Evolutionary conservation across 2,329 filamentous ascomycete genomes (phyloP).

Genomic region (Ramichloridium luteum): DNA sequence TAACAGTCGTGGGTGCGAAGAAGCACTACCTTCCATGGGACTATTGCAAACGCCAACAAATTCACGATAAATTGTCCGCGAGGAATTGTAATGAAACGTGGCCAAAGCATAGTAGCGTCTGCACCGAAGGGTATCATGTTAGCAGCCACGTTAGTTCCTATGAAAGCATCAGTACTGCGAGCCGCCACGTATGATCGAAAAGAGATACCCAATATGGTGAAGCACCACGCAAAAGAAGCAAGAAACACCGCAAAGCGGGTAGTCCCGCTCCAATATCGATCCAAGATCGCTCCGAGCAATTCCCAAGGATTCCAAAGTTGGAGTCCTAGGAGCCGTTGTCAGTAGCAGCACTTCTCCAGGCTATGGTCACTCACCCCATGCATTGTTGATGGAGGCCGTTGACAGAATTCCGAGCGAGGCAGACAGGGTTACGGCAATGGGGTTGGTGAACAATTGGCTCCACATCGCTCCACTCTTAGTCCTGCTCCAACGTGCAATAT

Average conservation of each 20-base stretch:
- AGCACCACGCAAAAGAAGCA: constrained; percentile 25
- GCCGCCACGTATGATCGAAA: too few species aligned
- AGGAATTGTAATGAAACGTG: constrained; percentile 37
- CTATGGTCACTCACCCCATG: constrained; percentile 28
- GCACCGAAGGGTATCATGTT: constrained; percentile 28
- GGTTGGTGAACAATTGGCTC: constrained; percentile 32
- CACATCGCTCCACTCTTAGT: constrained; percentile 30
- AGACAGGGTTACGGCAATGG: constrained; percentile 31
- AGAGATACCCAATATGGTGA: constrained; percentile 27
- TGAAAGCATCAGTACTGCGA: too few species aligned
- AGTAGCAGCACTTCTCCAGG: constrained; percentile 19
- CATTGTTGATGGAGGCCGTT: constrained; percentile 33
- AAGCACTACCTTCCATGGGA: constrained; percentile 52
- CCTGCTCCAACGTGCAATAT: constrained; percentile 33
- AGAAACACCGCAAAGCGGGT: constrained; percentile 31
- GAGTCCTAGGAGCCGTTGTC: too few species aligned
- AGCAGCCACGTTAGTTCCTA: constrained; percentile 28
- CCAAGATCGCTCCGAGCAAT: constrained; percentile 24
- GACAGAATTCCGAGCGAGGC: constrained; percentile 34
- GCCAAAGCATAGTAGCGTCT: constrained; percentile 31
- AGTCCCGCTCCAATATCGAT: constrained; percentile 21
- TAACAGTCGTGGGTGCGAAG: too few species aligned
- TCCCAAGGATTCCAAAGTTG: constrained; percentile 26
- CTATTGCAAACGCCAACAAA: constrained; percentile 41
- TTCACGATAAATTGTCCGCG: constrained; percentile 25